phyloP scores from a whole-genome alignment of 305 asterid genomes.

The Rubia peregrina region DNA sequence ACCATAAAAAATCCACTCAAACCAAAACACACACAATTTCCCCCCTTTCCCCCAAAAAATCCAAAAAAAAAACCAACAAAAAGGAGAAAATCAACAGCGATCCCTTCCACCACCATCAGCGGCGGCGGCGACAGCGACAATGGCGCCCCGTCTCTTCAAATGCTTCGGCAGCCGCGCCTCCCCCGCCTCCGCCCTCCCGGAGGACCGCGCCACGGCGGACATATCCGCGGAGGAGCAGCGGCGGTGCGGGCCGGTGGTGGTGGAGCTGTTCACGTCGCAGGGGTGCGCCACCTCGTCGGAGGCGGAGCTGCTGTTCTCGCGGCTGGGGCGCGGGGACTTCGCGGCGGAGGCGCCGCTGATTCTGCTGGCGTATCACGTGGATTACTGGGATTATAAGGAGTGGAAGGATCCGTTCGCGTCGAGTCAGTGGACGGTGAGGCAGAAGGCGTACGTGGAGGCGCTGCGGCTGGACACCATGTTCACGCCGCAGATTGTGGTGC shows the following conservation, averaged over 20 bases:
- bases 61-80: not conserved
- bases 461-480: constrained; percentile 61
- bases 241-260: constrained; percentile 60
- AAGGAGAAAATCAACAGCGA: not conserved
- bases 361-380: constrained; percentile 71
- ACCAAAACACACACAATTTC: not conserved
- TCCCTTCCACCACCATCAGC: not conserved
- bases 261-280: constrained; percentile 86
- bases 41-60: constrained; percentile 1
- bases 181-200: constrained; percentile 9
- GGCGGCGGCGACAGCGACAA: constrained; percentile 30
- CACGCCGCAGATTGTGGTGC: constrained; percentile 80
- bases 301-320: constrained; percentile 79
- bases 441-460: constrained; percentile 75
- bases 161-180: constrained; percentile 46
- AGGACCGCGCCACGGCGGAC: constrained; percentile 39
- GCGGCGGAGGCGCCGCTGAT: constrained; percentile 49
- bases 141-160: constrained; percentile 76
- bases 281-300: constrained; percentile 84
- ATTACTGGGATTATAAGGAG: constrained; percentile 83
- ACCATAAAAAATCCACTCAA: constrained; percentile 2
- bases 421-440: constrained; percentile 77
- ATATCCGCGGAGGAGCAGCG: constrained; percentile 50
- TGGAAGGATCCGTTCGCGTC: constrained; percentile 90
- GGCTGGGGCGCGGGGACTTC: constrained; percentile 90